Conservation (phyloP, 2,329 filamentous ascomycete genomes). For the Pseudogymnoascus sp. region DNA sequence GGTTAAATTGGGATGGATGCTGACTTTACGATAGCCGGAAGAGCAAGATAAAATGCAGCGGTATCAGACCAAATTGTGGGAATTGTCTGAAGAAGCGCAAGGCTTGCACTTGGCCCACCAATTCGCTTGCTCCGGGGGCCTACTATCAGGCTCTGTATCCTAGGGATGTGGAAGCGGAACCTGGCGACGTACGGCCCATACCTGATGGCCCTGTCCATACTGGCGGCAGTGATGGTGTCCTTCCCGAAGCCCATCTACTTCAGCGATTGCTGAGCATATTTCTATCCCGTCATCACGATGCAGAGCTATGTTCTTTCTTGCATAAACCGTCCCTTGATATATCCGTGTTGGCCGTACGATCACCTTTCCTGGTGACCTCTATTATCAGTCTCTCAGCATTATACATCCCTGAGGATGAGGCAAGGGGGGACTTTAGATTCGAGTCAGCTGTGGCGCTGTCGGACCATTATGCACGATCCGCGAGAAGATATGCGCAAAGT, state of each 20-base stretch:
- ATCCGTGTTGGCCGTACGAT: neutral
- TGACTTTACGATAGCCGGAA: conserved; percentile 7
- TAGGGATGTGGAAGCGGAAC: neutral
- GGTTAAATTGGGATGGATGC: neutral
- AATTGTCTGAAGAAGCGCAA: conserved; percentile 9
- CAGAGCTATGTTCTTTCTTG: conserved; percentile 11
- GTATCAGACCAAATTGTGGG: conserved; percentile 8
- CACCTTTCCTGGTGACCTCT: conserved; percentile 9
- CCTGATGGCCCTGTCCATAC: neutral
- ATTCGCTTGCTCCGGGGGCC: neutral
- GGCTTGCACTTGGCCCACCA: neutral
- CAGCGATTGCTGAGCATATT: conserved; percentile 11
- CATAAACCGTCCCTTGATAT: conserved; percentile 13
- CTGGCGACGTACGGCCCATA: neutral
- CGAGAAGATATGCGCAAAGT: neutral
- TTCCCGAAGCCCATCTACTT: neutral
- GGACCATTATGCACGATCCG: conserved; percentile 1
- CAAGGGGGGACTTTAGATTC: neutral
- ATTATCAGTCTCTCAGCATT: conserved; percentile 12
- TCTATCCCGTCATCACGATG: conserved; percentile 11
- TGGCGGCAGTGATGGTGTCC: neutral
- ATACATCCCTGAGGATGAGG: conserved; percentile 11
- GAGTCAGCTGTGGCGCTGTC: neutral
- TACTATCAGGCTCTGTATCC: neutral
- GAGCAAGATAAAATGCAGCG: conserved; percentile 12